phyloP scores from a whole-genome alignment of 768 basidiomycete species.

The Psilocybe sp. region DNA sequence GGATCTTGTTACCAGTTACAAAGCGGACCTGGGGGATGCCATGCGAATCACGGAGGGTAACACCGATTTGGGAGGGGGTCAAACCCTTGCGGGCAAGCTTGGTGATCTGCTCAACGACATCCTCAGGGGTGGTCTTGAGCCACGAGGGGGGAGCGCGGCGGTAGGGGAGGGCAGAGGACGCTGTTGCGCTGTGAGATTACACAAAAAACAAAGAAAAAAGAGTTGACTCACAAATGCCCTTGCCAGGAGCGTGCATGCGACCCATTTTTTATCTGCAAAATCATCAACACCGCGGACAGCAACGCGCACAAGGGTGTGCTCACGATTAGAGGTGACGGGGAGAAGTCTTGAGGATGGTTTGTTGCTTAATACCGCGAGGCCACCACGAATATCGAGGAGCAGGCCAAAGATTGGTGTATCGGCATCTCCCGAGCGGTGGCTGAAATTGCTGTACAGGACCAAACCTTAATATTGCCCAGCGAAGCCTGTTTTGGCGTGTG shows the following conservation, averaged over 20 bases:
- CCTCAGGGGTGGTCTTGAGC: constrained; percentile 95
- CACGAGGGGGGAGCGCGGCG: constrained; percentile 91
- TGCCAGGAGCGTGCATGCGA: constrained; percentile 99
- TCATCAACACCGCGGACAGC: constrained; percentile 8
- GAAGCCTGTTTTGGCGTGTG: constrained; percentile 35
- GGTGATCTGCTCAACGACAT: constrained; percentile 93
- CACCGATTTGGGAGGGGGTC: constrained; percentile 97
- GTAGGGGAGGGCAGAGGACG: constrained; percentile 97
- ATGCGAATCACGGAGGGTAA: constrained; percentile 95
- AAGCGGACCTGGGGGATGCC: constrained; percentile 98
- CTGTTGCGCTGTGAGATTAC: constrained; percentile 23
- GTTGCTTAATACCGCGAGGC: constrained; percentile 30
- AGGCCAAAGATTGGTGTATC: constrained; percentile 21
- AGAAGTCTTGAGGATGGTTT: constrained; percentile 42
- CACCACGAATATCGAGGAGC: constrained; percentile 28
- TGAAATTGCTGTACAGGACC: constrained; percentile 54
- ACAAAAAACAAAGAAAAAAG: constrained; percentile 3
- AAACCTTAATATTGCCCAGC: constrained; percentile 49
- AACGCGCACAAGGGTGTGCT: constrained; percentile 7
- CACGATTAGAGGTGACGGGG: constrained; percentile 22
- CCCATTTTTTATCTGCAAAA: constrained; percentile 61
- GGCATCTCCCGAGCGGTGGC: constrained; percentile 41
- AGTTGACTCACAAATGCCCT: constrained; percentile 89
- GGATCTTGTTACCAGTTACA: constrained; percentile 99
- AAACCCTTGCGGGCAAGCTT: constrained; percentile 98